Conservation (phyloP, 1,284 basidiomycete species). For the Vanrija pseudolonga region DNA sequence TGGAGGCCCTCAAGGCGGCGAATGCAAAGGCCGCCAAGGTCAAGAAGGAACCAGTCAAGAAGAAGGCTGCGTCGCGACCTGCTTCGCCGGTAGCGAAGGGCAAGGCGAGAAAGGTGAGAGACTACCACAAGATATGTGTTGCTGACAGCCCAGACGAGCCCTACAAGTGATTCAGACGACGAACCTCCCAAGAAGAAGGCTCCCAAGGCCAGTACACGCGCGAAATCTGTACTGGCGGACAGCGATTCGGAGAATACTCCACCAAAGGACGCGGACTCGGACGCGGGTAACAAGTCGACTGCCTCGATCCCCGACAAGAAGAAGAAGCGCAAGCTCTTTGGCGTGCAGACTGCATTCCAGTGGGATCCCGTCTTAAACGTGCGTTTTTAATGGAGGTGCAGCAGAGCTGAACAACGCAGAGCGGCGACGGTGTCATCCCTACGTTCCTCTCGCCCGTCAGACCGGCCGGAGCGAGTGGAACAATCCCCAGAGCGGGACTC, state of each 20-base stretch:
- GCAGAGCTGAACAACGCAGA: slow-evolving; percentile 18
- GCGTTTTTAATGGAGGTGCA: slow-evolving; percentile 8
- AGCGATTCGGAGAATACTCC: background rate
- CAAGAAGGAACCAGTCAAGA: slow-evolving; percentile 1
- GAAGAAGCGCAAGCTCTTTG: slow-evolving; percentile 41
- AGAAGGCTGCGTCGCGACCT: background rate
- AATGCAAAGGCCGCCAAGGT: slow-evolving; percentile 3
- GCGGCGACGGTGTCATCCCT: slow-evolving; percentile 46
- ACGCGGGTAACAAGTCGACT: background rate
- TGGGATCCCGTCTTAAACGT: slow-evolving; percentile 46
- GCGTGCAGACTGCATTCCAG: slow-evolving; percentile 29
- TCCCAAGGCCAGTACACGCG: slow-evolving; percentile 8
- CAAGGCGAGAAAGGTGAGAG: slow-evolving; percentile 20
- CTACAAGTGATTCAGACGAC: slow-evolving; percentile 22
- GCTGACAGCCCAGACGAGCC: slow-evolving; percentile 18
- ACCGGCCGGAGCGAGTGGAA: slow-evolving; percentile 19
- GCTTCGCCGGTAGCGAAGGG: slow-evolving; percentile 6
- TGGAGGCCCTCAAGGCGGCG: slow-evolving; percentile 22
- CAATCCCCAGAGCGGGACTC: slow-evolving; percentile 32
- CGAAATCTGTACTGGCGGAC: background rate
- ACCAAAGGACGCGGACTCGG: background rate
- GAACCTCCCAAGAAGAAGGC: slow-evolving; percentile 28
- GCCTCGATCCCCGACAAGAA: slow-evolving; percentile 27
- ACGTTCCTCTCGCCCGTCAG: slow-evolving; percentile 35
- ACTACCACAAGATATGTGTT: no score